Base-by-base conservation (phyloP, 345 rosid species). In the Eucalyptus erythrocorys region DNA sequence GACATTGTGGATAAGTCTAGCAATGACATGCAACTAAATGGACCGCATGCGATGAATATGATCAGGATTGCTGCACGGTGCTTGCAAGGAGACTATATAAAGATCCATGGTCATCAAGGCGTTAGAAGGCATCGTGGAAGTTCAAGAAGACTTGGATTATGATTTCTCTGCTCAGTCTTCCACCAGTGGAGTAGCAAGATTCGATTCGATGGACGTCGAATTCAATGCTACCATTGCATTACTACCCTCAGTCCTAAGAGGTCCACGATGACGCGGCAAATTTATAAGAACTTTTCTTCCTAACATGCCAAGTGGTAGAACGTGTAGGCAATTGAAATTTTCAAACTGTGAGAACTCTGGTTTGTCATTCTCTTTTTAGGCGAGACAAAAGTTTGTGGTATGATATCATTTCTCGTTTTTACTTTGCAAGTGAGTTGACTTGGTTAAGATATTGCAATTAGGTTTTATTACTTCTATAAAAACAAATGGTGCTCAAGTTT, bases 11-110 rank as follows among this genome's bases (percentile, higher is more conserved):
- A 91, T 57, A 79, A 59, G 59, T 27, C 5, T 19, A 57, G 57
- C 14, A 89, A 88, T 22, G 91, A 91, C 50, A 90, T 90, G 91
- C 85, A 87, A 61, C 45, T 71, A 55, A 68, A 90, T 50, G 84
- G 53, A 32, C 53, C 8, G 1, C 89, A 89, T 47, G 93, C 61
- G 3, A 53, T 84, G 84, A 57, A 87, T 81, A 90, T 89, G 90
- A 88, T 91, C 92, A 90, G 45, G 87, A 45, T 92, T 79, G 91
- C 90, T 47, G 88, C 90, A 22, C 90, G 94, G 93, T 93, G 94
- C 24, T 19, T 93, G 85, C 94, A 92, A 80, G 55, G 88, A 15
- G 91, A 93, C 55, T 87, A 32, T 16, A 30, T 57, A 8, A 89
- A 49, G 86, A 80, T 84, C 89, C 26, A 76, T 76, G 37, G 80